These are phyloP conservation scores for Pichia sp. DNA, from an alignment of 1,139 yeast species.

Conservation along the genomic window DNA sequence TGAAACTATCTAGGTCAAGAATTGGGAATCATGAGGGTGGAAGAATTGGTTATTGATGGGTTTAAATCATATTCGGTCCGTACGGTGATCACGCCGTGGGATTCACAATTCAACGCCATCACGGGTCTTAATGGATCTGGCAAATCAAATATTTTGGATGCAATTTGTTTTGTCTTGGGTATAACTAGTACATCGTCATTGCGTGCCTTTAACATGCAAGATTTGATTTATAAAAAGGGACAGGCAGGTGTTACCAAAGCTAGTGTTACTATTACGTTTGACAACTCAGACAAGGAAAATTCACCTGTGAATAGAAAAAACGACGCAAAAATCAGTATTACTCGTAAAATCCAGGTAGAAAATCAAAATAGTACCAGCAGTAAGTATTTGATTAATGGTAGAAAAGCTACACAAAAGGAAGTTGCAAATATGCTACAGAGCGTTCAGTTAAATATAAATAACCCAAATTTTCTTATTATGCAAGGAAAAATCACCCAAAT, in stretches of 20 bases:
- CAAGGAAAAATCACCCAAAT: slow-evolving; percentile 98
- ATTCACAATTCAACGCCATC: slow-evolving; percentile 91
- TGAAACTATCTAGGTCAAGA: not conserved
- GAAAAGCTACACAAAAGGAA: slow-evolving; percentile 91
- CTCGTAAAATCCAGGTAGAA: slow-evolving; percentile 85
- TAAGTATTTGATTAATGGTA: slow-evolving; percentile 90
- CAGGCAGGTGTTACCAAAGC: slow-evolving; percentile 98
- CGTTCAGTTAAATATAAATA: slow-evolving; percentile 90
- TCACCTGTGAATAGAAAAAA: slow-evolving; percentile 88
- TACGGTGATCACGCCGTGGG: slow-evolving; percentile 95
- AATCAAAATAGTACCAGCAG: slow-evolving; percentile 35
- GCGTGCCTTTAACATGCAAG: slow-evolving; percentile 88
- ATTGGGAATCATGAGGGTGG: slow-evolving; percentile 61
- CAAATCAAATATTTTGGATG: slow-evolving; percentile 89
- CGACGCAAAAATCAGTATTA: slow-evolving; percentile 75
- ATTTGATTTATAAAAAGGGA: slow-evolving; percentile 90
- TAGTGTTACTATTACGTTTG: slow-evolving; percentile 91
- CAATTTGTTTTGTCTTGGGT: slow-evolving; percentile 97
- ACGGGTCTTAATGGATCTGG: slow-evolving; percentile 98
- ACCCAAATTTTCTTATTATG: slow-evolving; percentile 96
- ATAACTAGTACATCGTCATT: slow-evolving; percentile 91
- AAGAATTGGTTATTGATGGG: slow-evolving; percentile 93
- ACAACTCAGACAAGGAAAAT: slow-evolving; percentile 64
- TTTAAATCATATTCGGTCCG: slow-evolving; percentile 97
- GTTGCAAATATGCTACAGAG: slow-evolving; percentile 88